A percentile compares a stretch with the other conserved stretches of the same genome.
Conservation (phyloP, 345 rosid species). For the Murraya koenigii region DNA sequence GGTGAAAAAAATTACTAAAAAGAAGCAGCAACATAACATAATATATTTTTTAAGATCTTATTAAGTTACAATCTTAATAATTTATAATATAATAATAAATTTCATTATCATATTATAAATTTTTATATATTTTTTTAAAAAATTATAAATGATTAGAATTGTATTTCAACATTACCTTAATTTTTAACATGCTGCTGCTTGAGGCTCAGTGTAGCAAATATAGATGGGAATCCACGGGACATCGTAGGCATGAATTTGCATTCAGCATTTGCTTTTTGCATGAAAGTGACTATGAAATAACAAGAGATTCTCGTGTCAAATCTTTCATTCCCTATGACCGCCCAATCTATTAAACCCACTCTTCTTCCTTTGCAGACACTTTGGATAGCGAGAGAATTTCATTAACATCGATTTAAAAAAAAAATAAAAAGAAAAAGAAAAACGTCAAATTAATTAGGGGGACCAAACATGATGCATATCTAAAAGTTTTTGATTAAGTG, state of each 20-base stretch:
- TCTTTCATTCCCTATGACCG: conserved; percentile 18
- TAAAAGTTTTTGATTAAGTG: neutral
- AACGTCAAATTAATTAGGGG: neutral
- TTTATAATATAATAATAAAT: too few species aligned
- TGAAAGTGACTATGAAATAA: conserved; percentile 9
- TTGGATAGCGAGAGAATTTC: neutral
- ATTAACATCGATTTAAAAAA: neutral
- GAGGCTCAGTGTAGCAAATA: neutral
- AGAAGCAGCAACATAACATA: neutral
- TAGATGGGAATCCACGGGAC: conserved; percentile 3
- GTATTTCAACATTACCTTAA: too few species aligned
- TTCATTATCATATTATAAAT: too few species aligned
- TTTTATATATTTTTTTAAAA: too few species aligned
- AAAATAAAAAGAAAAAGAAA: too few species aligned
- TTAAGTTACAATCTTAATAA: too few species aligned
- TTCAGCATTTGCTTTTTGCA: neutral
- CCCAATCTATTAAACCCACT: neutral
- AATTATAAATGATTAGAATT: too few species aligned
- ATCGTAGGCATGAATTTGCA: neutral
- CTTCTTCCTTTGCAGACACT: neutral
- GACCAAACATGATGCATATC: neutral
- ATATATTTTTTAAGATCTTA: neutral
- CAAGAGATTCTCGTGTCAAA: conserved; percentile 28
- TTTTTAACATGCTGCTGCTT: neutral
- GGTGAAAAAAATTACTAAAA: neutral